Evolutionary conservation across 768 basidiomycete species (phyloP).

Genomic region (Tulasnella sp.): DNA sequence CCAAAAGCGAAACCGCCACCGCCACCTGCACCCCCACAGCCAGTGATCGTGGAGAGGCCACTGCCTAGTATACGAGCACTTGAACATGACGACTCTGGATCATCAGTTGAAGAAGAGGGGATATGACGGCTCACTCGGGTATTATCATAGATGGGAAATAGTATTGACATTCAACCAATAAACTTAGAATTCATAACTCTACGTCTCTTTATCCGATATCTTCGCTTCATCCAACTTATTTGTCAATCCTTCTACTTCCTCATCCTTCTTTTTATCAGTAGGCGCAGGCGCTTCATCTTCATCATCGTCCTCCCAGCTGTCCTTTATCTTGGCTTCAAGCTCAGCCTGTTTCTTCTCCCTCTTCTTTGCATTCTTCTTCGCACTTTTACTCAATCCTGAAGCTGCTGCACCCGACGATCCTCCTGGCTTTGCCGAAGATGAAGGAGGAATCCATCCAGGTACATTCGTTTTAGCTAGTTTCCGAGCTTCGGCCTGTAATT

Average conservation of each 20-base stretch:
- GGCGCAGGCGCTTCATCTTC: constrained; percentile 29
- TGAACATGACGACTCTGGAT: background rate
- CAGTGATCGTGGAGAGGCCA: background rate
- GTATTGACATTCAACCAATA: too few species aligned
- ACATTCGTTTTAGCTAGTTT: constrained; percentile 62
- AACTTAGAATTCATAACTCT: too few species aligned
- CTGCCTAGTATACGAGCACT: constrained; percentile 4
- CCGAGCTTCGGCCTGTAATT: constrained; percentile 54
- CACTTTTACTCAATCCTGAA: background rate
- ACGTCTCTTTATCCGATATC: constrained; percentile 18
- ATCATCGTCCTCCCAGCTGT: constrained; percentile 69
- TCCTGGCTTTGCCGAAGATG: constrained; percentile 22
- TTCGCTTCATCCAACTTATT: constrained; percentile 16
- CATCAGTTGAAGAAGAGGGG: too few species aligned
- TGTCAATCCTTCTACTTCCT: constrained; percentile 12
- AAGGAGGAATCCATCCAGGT: constrained; percentile 62
- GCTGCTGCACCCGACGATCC: constrained; percentile 6
- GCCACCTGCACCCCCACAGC: constrained; percentile 18
- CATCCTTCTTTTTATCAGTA: constrained; percentile 19
- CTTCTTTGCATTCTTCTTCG: constrained; percentile 69
- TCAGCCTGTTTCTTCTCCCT: constrained; percentile 65
- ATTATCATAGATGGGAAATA: too few species aligned
- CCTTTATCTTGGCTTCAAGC: constrained; percentile 49
- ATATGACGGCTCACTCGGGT: too few species aligned
- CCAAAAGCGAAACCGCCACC: constrained; percentile 23